Conservation (phyloP, 371 early-diverging fungal species). For the Mycotypha africana region DNA sequence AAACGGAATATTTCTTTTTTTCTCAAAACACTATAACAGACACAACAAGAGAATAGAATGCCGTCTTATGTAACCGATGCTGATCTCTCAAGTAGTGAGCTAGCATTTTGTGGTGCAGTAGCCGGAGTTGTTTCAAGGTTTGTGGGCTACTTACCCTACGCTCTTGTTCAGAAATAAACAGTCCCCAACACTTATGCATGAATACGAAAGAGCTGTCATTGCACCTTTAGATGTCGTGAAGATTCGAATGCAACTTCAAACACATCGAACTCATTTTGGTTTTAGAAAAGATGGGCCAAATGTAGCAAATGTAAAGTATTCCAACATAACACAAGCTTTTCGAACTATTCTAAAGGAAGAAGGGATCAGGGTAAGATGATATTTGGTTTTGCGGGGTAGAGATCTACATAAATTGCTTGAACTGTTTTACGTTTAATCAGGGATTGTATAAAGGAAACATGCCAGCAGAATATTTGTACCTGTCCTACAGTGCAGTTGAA, state of each 20-base stretch:
- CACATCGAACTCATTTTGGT: conserved; percentile 22
- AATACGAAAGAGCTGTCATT: conserved; percentile 63
- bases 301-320: conserved; percentile 43
- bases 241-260: conserved; percentile 73
- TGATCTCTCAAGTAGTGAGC: conserved; percentile 47
- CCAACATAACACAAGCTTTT: conserved; percentile 46
- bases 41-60: too few relatives aligned
- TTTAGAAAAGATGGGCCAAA: background rate
- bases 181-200: too few relatives aligned
- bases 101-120: conserved; percentile 61
- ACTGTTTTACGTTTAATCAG: conserved; percentile 16
- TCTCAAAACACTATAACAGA: too few relatives aligned
- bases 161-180: too few relatives aligned
- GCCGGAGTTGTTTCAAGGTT: conserved; percentile 67
- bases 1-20: too few relatives aligned
- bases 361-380: conserved; percentile 56
- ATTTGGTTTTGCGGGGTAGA: background rate
- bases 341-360: conserved; percentile 65
- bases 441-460: conserved; percentile 94
- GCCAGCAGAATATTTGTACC: conserved; percentile 86
- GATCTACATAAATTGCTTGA: too few relatives aligned
- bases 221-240: conserved; percentile 94
- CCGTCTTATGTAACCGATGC: conserved; percentile 43
- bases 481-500: conserved; percentile 86
- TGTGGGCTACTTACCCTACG: too few relatives aligned